Conservation (phyloP, 1,284 basidiomycete genomes). For the Cryptococcus deneoformans region DNA sequence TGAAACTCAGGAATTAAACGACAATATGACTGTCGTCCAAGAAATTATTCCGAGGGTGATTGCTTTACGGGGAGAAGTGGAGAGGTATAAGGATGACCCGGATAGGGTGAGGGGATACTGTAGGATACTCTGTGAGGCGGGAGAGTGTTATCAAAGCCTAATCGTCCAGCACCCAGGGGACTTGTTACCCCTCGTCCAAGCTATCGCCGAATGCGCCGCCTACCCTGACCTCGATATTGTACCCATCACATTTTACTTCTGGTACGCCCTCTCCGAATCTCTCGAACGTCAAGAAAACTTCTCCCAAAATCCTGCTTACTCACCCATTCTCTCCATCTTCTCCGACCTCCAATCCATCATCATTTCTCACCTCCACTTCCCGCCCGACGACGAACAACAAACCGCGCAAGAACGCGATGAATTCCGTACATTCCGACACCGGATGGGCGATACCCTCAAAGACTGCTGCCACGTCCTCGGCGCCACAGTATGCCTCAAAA, state of each 20-base stretch:
- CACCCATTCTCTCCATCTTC: conserved; percentile 72
- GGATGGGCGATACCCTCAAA: conserved; percentile 99
- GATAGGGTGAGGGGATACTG: conserved; percentile 89
- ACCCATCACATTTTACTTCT: conserved; percentile 97
- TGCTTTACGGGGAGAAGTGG: conserved; percentile 63
- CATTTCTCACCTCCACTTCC: conserved; percentile 90
- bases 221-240: conserved; percentile 95
- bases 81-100: conserved; percentile 63
- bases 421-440: conserved; percentile 92
- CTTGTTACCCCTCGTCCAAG: conserved; percentile 91
- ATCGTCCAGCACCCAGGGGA: conserved; percentile 83
- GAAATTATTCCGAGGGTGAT: conserved; percentile 80
- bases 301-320: conserved; percentile 22
- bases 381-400: conserved; percentile 69
- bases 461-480: conserved; percentile 97
- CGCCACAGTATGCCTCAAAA: conserved; percentile 75
- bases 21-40: conserved; percentile 87
- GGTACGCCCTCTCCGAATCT: conserved; percentile 86
- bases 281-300: conserved; percentile 54
- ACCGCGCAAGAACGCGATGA: conserved; percentile 85
- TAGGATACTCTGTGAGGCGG: conserved; percentile 90
- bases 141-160: conserved; percentile 91
- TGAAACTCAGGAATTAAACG: conserved; percentile 96
- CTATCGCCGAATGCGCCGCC: conserved; percentile 89
- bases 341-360: conserved; percentile 79